Percentiles rank a stretch among this genome's conserved stretches.
These are phyloP conservation scores for Apiotrichum akiyoshidainum DNA, from an alignment of 1,284 basidiomycete species.

Conservation along the genomic window DNA sequence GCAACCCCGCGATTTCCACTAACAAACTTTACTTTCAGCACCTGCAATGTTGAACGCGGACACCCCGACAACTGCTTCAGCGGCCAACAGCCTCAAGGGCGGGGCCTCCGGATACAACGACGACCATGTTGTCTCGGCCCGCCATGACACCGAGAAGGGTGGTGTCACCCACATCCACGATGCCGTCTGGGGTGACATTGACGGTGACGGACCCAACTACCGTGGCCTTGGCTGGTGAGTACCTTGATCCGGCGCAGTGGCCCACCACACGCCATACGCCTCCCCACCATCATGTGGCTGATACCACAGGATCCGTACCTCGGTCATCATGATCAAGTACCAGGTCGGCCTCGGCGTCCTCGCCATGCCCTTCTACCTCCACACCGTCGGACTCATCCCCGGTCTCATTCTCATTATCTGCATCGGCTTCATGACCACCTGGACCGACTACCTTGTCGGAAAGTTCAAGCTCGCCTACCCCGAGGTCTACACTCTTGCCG, in stretches of 20 bases:
- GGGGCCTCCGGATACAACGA: too few species aligned
- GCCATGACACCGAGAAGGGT: too few species aligned
- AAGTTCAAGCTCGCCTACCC: constrained; percentile 25
- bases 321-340: constrained; percentile 36
- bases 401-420: constrained; percentile 33
- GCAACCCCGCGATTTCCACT: too few species aligned
- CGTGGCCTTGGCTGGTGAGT: constrained; percentile 34
- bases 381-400: constrained; percentile 32
- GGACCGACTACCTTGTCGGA: constrained; percentile 20
- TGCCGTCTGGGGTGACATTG: constrained; percentile 42
- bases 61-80: too few species aligned
- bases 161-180: constrained; percentile 15
- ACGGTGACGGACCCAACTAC: constrained; percentile 40
- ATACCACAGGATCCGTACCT: constrained; percentile 29
- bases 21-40: too few species aligned
- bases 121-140: too few species aligned
- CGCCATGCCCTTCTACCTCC: constrained; percentile 31
- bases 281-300: too few species aligned
- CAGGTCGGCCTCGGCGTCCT: constrained; percentile 46
- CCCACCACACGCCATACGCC: too few species aligned
- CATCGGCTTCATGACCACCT: constrained; percentile 34
- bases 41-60: too few species aligned
- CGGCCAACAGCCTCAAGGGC: too few species aligned
- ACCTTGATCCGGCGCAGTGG: too few species aligned
- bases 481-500: constrained; percentile 23